Conservation (phyloP, 441 rosid species). For the Gossypium lobatum region DNA sequence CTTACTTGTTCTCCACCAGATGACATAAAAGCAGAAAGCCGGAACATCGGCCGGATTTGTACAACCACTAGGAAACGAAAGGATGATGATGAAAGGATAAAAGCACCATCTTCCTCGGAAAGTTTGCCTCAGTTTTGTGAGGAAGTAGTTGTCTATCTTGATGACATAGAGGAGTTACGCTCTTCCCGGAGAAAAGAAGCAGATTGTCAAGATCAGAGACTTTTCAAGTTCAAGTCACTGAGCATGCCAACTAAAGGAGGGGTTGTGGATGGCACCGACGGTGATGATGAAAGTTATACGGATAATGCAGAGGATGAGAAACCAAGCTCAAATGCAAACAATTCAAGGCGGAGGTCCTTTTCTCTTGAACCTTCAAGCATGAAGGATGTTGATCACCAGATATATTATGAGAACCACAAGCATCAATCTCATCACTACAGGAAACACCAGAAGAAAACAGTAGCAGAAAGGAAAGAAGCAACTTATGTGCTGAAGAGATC, state of each 20-base stretch:
- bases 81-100: constrained; percentile 7
- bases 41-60: constrained; percentile 1
- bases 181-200: constrained; percentile 28
- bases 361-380: constrained; percentile 26
- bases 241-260: constrained; percentile 3
- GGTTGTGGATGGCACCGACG: neutral
- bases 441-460: constrained; percentile 17
- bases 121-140: constrained; percentile 30
- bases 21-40: constrained; percentile 14
- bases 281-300: neutral
- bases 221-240: constrained; percentile 53
- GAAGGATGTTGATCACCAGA: constrained; percentile 33
- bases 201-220: constrained; percentile 44
- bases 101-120: constrained; percentile 34
- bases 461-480: constrained; percentile 8
- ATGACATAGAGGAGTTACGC: constrained; percentile 47
- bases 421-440: constrained; percentile 16
- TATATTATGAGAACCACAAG: constrained; percentile 34
- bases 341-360: constrained; percentile 31
- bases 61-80: neutral
- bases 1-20: constrained; percentile 26
- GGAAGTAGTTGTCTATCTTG: constrained; percentile 40
- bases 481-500: constrained; percentile 2
- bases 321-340: constrained; percentile 25
- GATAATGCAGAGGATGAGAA: constrained; percentile 21